Evolutionary conservation across 257 asterid species (phyloP), one percentile per base, ranked within the genome.

Genomic region (Rhazya stricta): DNA sequence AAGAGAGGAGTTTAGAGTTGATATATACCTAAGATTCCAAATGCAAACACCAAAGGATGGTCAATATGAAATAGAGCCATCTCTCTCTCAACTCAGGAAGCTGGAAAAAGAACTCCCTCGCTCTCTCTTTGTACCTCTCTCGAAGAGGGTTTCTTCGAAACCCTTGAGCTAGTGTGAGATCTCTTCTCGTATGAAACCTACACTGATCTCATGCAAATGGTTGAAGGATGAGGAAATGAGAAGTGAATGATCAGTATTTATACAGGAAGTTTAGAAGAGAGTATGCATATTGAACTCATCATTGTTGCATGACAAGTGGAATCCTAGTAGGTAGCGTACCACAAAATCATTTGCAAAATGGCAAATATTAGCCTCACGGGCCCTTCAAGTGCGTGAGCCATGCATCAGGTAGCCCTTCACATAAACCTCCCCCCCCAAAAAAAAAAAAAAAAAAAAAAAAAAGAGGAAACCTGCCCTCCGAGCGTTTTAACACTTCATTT

Each of bases 21-120:
- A 69, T 9, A 39, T 42, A 37, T 27, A 86, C 89, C 89, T 77
- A 83, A 75, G 65, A 83, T 48, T 21, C 89, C 89, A 37, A 86
- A 83, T 57, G 77, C 78, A 9, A 83, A 69, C 34, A 65, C 69
- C 84, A 61, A 77, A 21, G 79, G 87, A 48, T 76, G 71, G 68
- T 78, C 77, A 70, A 51, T 60, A 15, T 79, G 76, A 57, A 81
- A 77, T 0, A 77, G 13, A 16, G 82, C 80, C 89, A 85, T 84
- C 19, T 68, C 12, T 43, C 15, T n/a, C 25, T 43, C 21, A 34
- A 30, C 9, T n/a, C 2, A 18, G 18, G 2, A 53, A 9, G 5
- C n/a, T n/a, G n/a, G 34, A 41, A 42, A 29, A 41, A 2, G 37
- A 57, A 30, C 18, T 4, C 63, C 41, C 60, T 65, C 76, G 32